A percentile compares a stretch with the other conserved stretches of the same genome.
phyloP scores from a whole-genome alignment of 345 rosid species.

The Anastatica hierochuntica region DNA sequence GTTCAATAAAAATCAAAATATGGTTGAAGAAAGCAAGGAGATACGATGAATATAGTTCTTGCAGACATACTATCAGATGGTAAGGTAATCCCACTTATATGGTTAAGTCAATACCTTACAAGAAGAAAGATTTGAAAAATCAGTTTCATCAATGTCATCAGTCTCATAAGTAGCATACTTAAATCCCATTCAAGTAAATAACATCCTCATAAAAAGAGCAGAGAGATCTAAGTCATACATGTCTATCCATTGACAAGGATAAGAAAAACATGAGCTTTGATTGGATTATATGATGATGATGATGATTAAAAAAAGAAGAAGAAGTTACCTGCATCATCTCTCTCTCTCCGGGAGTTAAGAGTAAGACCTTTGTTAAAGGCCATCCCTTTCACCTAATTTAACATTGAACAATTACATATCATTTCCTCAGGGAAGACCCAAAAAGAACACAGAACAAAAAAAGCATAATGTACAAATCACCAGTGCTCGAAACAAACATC shows the following conservation, averaged over 20 bases:
- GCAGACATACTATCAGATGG: too few relatives aligned
- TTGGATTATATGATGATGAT: not conserved
- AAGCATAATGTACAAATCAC: constrained; percentile 26
- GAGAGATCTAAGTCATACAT: not conserved
- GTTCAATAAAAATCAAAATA: too few relatives aligned
- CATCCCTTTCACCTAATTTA: constrained; percentile 84
- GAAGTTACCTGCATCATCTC: constrained; percentile 62
- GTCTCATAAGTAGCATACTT: not conserved
- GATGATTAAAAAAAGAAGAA: not conserved
- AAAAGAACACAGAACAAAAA: not conserved
- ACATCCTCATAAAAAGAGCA: not conserved
- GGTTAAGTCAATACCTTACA: too few relatives aligned
- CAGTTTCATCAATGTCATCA: not conserved
- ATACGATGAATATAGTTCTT: too few relatives aligned
- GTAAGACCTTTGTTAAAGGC: constrained; percentile 68
- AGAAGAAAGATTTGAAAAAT: too few relatives aligned
- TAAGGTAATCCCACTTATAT: too few relatives aligned
- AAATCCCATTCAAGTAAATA: too few relatives aligned
- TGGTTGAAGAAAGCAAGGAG: too few relatives aligned
- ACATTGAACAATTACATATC: constrained; percentile 6
- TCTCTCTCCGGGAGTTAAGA: constrained; percentile 50
- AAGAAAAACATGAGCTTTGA: too few relatives aligned
- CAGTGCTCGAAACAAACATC: constrained; percentile 87
- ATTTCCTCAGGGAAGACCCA: not conserved
- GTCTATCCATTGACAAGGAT: not conserved